Evolutionary conservation across 139 green algal species (phyloP).

Genomic region (Zygnema cylindricum): DNA sequence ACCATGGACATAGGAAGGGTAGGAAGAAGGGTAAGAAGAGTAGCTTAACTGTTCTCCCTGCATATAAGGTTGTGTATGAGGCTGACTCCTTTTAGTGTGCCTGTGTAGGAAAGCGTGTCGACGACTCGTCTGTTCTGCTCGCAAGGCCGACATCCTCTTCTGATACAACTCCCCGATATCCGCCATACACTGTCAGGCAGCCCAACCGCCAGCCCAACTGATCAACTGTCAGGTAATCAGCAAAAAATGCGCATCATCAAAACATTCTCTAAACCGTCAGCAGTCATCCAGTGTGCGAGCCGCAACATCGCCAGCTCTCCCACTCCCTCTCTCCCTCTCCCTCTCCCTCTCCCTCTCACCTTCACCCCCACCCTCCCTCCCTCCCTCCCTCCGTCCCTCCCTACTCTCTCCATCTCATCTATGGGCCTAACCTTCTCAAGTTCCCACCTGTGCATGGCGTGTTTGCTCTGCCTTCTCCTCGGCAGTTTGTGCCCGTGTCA

Average conservation of each 20-base stretch:
- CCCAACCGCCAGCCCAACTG: not conserved
- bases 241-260: too few relatives aligned
- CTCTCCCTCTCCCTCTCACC: not conserved
- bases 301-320: too few relatives aligned
- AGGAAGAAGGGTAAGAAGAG: not conserved
- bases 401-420: not conserved
- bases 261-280: too few relatives aligned
- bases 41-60: not conserved
- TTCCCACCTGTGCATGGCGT: constrained; percentile 21
- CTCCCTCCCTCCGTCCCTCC: not conserved
- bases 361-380: not conserved
- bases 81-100: not conserved
- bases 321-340: too few relatives aligned
- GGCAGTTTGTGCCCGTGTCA: constrained; percentile 10
- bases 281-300: too few relatives aligned
- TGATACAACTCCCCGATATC: not conserved
- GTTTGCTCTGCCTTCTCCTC: constrained; percentile 25
- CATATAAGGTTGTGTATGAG: too few relatives aligned
- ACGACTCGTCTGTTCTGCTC: not conserved
- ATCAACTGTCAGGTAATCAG: not conserved
- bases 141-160: not conserved
- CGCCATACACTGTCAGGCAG: not conserved
- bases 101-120: not conserved
- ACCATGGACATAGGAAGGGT: too few relatives aligned
- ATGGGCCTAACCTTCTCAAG: not conserved